phyloP scores from a whole-genome alignment of 306 rosid genomes.

The Fragaria vesca region DNA sequence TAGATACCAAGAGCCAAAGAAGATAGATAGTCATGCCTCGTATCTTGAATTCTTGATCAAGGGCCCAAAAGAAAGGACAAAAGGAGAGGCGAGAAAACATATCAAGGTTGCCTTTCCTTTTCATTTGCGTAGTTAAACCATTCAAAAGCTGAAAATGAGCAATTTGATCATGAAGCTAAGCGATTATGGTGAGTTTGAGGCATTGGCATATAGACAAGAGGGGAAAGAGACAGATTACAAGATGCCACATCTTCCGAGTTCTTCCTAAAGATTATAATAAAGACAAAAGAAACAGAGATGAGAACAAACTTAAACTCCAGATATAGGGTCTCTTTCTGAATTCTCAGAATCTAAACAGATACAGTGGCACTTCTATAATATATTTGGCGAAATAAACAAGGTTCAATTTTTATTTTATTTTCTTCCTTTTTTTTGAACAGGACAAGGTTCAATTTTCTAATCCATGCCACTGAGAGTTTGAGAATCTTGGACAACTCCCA shows the following conservation, averaged over 20 bases:
- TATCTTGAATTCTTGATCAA: not conserved
- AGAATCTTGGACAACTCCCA: constrained; percentile 35
- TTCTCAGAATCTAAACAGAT: not conserved
- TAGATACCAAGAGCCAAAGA: not conserved
- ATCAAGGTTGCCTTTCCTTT: no score
- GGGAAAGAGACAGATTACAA: not conserved
- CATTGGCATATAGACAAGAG: not conserved
- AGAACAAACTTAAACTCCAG: no score
- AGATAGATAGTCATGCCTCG: not conserved
- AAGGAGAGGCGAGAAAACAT: not conserved
- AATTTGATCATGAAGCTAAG: not conserved
- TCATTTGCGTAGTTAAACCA: no score
- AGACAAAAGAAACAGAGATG: not conserved
- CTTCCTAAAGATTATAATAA: not conserved
- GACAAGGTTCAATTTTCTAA: not conserved
- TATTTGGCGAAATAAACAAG: not conserved
- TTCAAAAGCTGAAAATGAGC: no score
- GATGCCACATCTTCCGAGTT: not conserved
- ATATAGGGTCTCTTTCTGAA: no score
- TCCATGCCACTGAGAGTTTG: constrained; percentile 16
- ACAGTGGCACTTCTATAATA: not conserved
- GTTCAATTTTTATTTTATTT: not conserved
- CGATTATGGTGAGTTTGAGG: not conserved
- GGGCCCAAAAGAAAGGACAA: not conserved
- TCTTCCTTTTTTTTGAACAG: no score